Percentiles rank a stretch among this genome's conserved stretches.
These are phyloP conservation scores for Rhizopogon vinicolor DNA, from an alignment of 768 basidiomycete species.

Conservation along the genomic window DNA sequence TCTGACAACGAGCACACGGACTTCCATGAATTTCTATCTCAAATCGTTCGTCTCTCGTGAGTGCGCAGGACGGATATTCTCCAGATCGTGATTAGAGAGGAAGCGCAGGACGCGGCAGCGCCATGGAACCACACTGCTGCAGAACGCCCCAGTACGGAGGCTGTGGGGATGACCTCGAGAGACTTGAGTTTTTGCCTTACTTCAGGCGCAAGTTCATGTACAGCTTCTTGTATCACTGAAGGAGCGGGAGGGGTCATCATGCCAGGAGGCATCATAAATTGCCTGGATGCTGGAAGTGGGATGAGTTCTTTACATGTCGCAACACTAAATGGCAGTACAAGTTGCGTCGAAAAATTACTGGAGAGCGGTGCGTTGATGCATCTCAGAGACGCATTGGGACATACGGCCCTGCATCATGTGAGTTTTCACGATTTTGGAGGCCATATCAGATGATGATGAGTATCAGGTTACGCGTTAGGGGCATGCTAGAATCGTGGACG, in stretches of 20 bases:
- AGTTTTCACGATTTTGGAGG: conserved; percentile 15
- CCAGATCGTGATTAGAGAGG: conserved; percentile 34
- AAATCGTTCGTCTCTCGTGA: conserved; percentile 59
- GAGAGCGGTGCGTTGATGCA: conserved; percentile 79
- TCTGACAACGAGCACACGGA: conserved; percentile 35
- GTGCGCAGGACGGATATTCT: conserved; percentile 29
- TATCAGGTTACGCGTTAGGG: conserved; percentile 71
- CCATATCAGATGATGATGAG: not conserved
- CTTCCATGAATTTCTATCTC: conserved; percentile 61
- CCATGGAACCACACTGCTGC: conserved; percentile 78
- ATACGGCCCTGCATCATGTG: conserved; percentile 83
- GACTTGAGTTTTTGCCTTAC: conserved; percentile 56
- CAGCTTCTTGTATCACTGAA: conserved; percentile 19
- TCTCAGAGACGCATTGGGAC: conserved; percentile 72
- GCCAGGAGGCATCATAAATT: conserved; percentile 70
- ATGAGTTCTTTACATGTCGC: conserved; percentile 78
- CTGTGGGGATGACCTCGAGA: conserved; percentile 61
- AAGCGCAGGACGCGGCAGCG: conserved; percentile 42
- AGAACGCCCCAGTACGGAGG: conserved; percentile 66
- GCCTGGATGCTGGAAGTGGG: conserved; percentile 66
- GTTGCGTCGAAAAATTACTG: conserved; percentile 45
- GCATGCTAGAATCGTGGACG: conserved; percentile 53
- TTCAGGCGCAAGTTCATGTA: conserved; percentile 1
- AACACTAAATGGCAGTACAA: conserved; percentile 57
- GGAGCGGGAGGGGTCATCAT: conserved; percentile 25